Evolutionary conservation across 2,329 filamentous ascomycete species (phyloP).

Genomic region (Periconia macrospinosa): DNA sequence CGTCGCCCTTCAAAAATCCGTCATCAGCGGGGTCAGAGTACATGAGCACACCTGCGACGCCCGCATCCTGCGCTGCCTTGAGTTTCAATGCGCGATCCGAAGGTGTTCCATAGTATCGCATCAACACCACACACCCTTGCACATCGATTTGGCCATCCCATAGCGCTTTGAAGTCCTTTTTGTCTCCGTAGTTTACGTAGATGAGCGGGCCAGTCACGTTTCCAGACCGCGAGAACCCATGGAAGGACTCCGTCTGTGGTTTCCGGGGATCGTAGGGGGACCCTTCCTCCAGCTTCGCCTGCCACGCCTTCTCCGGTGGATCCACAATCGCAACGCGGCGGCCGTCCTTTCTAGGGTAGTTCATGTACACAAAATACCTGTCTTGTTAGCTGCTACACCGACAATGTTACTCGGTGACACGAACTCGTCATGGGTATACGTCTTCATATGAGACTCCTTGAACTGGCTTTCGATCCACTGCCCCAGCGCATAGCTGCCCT

Average conservation of each 20-base stretch:
- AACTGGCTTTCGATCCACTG: constrained; percentile 84
- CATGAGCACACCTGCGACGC: constrained; percentile 84
- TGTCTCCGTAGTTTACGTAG: constrained; percentile 89
- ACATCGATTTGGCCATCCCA: constrained; percentile 71
- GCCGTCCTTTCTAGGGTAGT: constrained; percentile 80
- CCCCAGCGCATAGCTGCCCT: constrained; percentile 85
- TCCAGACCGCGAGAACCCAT: constrained; percentile 84
- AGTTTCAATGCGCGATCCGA: constrained; percentile 77
- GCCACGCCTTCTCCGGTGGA: constrained; percentile 70
- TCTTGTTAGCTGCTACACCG: constrained; percentile 15
- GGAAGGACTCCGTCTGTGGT: constrained; percentile 74
- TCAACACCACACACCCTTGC: constrained; percentile 79
- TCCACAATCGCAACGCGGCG: constrained; percentile 80
- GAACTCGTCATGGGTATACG: constrained; percentile 70
- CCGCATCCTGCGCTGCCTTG: constrained; percentile 84
- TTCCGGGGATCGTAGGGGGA: constrained; percentile 62
- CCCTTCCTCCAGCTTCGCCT: constrained; percentile 81
- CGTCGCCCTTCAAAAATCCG: constrained; percentile 72
- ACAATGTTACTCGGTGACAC: constrained; percentile 11
- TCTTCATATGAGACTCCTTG: constrained; percentile 69
- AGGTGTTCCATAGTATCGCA: constrained; percentile 77
- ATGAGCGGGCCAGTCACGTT: constrained; percentile 84
- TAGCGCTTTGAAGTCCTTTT: constrained; percentile 77
- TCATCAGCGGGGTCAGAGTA: constrained; percentile 90
- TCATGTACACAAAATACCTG: constrained; percentile 81